phyloP scores from a whole-genome alignment of 2,329 filamentous ascomycete genomes.

The Reticulascus tulasneorum region DNA sequence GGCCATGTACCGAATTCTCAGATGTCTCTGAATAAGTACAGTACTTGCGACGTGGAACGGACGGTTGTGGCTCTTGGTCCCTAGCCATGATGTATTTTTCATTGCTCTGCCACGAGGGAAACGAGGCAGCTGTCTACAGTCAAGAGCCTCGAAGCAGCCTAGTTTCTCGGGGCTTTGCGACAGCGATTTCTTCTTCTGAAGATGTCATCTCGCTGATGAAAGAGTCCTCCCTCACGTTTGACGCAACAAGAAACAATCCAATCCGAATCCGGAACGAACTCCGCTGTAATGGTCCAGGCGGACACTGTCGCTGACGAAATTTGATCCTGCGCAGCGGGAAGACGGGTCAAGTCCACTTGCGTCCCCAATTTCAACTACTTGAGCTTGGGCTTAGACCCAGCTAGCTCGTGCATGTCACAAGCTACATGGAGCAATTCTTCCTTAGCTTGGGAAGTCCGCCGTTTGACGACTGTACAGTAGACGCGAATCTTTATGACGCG shows the following conservation, averaged over 20 bases:
- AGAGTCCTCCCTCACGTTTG: constrained; percentile 2
- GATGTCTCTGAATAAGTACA: no score
- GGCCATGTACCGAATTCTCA: no score
- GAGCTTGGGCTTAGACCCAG: constrained; percentile 7
- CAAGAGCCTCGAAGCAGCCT: not conserved
- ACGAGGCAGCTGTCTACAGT: not conserved
- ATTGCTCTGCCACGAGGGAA: not conserved
- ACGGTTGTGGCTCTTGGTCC: no score
- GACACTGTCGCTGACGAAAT: constrained; percentile 9
- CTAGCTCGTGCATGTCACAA: constrained; percentile 12
- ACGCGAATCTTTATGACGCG: constrained; percentile 11
- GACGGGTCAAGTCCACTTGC: no score
- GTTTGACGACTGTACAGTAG: no score
- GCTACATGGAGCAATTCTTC: constrained; percentile 9
- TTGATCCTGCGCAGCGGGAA: constrained; percentile 7
- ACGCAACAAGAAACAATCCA: constrained; percentile 9
- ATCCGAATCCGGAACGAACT: constrained; percentile 10
- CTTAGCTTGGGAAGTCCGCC: constrained; percentile 4
- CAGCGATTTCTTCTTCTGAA: not conserved
- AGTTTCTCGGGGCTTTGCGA: not conserved
- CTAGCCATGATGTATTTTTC: constrained; percentile 1
- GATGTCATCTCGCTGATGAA: no score
- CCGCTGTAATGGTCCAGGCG: constrained; percentile 10
- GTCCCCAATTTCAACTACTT: constrained; percentile 9
- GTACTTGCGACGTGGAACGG: no score